These are phyloP conservation scores for Colletotrichum sp. DNA, from an alignment of 2,329 filamentous ascomycete genomes.

Conservation along the genomic window DNA sequence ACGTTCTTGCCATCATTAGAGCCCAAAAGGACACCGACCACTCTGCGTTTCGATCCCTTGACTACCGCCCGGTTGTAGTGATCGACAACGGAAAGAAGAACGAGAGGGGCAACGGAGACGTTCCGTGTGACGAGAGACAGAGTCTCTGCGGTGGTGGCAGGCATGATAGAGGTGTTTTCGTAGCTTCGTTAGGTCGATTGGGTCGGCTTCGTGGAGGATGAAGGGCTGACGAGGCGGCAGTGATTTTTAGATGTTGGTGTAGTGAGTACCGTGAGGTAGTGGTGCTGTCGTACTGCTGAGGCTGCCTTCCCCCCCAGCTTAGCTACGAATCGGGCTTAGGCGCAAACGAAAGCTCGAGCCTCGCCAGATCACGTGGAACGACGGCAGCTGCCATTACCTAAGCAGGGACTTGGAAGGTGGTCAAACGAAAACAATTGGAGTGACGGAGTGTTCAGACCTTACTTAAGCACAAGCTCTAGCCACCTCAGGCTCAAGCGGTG, in stretches of 20 bases:
- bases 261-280: background rate
- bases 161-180: constrained; percentile 65
- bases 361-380: constrained; percentile 14
- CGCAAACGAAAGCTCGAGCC: constrained; percentile 22
- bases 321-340: constrained; percentile 22
- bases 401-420: background rate
- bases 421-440: background rate
- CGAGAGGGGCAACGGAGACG: constrained; percentile 96
- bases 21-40: constrained; percentile 92
- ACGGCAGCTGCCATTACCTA: background rate
- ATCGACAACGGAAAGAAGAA: constrained; percentile 96
- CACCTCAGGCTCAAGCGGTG: background rate
- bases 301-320: constrained; percentile 29
- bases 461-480: background rate
- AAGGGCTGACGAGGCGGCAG: background rate
- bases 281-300: constrained; percentile 27
- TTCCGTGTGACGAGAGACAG: constrained; percentile 92
- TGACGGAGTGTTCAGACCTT: background rate
- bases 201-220: constrained; percentile 4
- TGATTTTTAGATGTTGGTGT: constrained; percentile 5
- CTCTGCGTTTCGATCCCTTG: constrained; percentile 84
- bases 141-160: constrained; percentile 94
- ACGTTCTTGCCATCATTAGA: constrained; percentile 97
- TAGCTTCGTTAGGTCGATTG: constrained; percentile 22
- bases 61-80: constrained; percentile 94